Percentiles rank a stretch among this genome's conserved stretches.
Conservation (phyloP, 305 asterid species). For the Solanum hybrid region DNA sequence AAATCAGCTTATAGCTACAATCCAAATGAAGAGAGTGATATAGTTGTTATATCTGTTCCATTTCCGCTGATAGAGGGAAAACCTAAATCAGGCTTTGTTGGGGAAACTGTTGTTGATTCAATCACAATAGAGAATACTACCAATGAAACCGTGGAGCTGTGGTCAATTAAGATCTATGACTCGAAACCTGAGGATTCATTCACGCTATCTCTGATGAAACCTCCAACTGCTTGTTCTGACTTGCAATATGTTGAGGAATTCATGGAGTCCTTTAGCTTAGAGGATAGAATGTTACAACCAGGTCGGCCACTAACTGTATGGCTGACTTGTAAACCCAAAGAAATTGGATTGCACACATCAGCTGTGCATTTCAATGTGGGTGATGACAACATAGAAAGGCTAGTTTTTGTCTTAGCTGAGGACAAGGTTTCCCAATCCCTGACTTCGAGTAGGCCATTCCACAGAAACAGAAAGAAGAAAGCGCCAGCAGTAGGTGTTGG, state of each 20-base stretch:
- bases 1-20: constrained; percentile 48
- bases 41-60: constrained; percentile 59
- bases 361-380: constrained; percentile 75
- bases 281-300: constrained; percentile 47
- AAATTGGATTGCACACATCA: constrained; percentile 63
- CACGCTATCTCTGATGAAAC: constrained; percentile 70
- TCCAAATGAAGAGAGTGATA: constrained; percentile 50
- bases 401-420: constrained; percentile 70
- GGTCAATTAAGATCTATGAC: constrained; percentile 77
- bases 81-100: constrained; percentile 61
- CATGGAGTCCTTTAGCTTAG: constrained; percentile 53
- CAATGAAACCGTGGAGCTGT: constrained; percentile 41
- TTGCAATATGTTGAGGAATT: constrained; percentile 37
- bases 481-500: constrained; percentile 23
- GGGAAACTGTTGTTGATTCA: constrained; percentile 45
- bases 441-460: constrained; percentile 54
- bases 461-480: constrained; percentile 43
- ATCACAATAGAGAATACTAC: constrained; percentile 52
- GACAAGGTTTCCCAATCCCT: constrained; percentile 69
- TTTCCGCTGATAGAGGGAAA: constrained; percentile 51
- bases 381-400: constrained; percentile 67
- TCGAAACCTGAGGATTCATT: constrained; percentile 73
- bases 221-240: constrained; percentile 61
- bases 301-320: constrained; percentile 45
- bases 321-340: constrained; percentile 87